Percentiles rank a stretch among this genome's conserved stretches.
Conservation (phyloP, 2,329 filamentous ascomycete genomes). For the Ophiostoma piceae region DNA sequence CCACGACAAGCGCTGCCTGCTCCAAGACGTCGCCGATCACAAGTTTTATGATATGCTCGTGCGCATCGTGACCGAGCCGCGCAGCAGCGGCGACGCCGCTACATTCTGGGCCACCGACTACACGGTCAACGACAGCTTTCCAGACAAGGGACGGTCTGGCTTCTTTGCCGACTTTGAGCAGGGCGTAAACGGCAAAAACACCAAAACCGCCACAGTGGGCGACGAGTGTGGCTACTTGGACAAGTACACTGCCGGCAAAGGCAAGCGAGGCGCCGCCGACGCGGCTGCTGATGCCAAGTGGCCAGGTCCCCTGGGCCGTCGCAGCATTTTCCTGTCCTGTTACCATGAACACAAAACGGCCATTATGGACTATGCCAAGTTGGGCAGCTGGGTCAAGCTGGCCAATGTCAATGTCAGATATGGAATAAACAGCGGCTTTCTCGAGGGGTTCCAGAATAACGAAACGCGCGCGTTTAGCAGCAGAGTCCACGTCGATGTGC, state of each 20-base stretch:
- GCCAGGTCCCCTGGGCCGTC: conserved; percentile 68
- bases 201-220: conserved; percentile 44
- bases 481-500: not conserved
- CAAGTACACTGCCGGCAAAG: conserved; percentile 23
- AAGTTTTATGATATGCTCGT: conserved; percentile 56
- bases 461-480: conserved; percentile 39
- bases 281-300: conserved; percentile 40
- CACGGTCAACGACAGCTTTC: conserved; percentile 63
- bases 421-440: conserved; percentile 44
- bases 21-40: not conserved
- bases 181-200: conserved; percentile 3
- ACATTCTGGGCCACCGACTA: conserved; percentile 79
- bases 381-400: conserved; percentile 60
- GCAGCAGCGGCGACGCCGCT: conserved; percentile 40
- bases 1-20: not conserved
- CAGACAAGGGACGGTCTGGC: conserved; percentile 40
- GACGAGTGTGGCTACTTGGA: conserved; percentile 47
- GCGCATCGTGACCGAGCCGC: conserved; percentile 57
- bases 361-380: conserved; percentile 51
- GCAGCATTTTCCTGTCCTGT: conserved; percentile 65
- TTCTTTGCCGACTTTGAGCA: not conserved
- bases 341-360: conserved; percentile 62
- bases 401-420: conserved; percentile 67
- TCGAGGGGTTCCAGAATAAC: conserved; percentile 68
- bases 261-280: conserved; percentile 14